Evolutionary conservation across 2,329 filamentous ascomycete species (phyloP), one percentile per base, ranked within the genome.

Genomic region (Aspergillus hiratsukae): DNA sequence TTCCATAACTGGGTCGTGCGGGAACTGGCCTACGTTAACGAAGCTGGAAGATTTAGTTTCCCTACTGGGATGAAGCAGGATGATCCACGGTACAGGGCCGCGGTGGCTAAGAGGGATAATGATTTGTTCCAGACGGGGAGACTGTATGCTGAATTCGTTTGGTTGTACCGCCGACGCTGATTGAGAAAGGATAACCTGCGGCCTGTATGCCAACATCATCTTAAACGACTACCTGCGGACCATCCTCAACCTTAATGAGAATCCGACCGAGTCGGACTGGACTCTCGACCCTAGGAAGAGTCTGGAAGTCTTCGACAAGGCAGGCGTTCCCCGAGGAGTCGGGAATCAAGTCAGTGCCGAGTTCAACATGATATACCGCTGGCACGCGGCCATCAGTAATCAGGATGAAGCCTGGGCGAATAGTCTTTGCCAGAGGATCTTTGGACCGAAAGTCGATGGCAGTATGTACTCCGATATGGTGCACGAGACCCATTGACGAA

Each of bases 291-390:
- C 54, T 4, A 37, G 54, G 9, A 48, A 10, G 11, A 27, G 43
- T 9, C 48, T 56, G 3, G 35, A 29, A 14, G n/a, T 27, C 4
- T 43, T 52, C 11, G 50, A 52, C 45, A 37, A 49, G 4, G 40
- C 71, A 19, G 70, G 71, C 6, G 67, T 74, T 19, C 69, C 74
- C 1, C 66, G 74, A 25, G 80, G 75, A 2, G 70, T 74, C 4
- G 80, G 80, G 7, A 82, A 82, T 59, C 79, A 81, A 58, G 77
- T 80, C 48, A 76, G 75, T 5, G 75, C 76, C 28, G 80, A 82
- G 60, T 83, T 83, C 66, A 82, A 82, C 59, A 67, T 83, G 37
- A 72, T 82, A 6, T 83, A 82, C 61, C 74, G 80, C 4, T 82
- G 78, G 75, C 79, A 82, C 58, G 70, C 75, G 37, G 71, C 75